These are phyloP conservation scores for Beauveria caledonica DNA, from an alignment of 2,329 filamentous ascomycete species.

Conservation along the genomic window DNA sequence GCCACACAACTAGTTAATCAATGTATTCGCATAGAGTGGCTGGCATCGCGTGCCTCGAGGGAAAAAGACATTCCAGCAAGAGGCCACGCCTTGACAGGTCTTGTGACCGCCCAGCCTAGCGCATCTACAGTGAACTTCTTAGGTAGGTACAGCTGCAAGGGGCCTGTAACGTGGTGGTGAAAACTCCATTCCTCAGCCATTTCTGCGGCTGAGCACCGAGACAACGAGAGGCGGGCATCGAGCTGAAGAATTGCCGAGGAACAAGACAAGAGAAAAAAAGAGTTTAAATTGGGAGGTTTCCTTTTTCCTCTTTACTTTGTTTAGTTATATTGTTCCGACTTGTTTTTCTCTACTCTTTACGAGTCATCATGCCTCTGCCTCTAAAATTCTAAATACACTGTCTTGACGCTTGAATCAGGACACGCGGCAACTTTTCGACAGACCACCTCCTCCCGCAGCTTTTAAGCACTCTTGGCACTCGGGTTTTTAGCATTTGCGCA, in stretches of 20 bases:
- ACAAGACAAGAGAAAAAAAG: background rate
- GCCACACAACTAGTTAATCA: background rate
- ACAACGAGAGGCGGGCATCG: background rate
- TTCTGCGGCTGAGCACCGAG: background rate
- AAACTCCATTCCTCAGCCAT: slow-evolving; percentile 1
- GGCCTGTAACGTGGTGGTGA: background rate
- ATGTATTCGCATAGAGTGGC: background rate
- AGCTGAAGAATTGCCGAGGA: background rate
- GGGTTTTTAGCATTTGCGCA: too few species aligned
- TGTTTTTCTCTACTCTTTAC: background rate
- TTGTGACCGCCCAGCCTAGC: background rate
- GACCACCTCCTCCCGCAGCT: too few species aligned
- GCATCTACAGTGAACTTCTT: background rate
- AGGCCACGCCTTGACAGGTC: background rate
- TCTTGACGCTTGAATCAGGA: too few species aligned
- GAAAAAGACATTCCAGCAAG: background rate
- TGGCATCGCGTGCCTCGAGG: background rate
- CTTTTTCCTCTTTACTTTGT: background rate
- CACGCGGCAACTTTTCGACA: too few species aligned
- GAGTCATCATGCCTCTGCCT: too few species aligned
- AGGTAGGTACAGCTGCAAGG: background rate
- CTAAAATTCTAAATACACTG: too few species aligned
- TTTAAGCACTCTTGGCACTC: too few species aligned
- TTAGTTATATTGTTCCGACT: background rate
- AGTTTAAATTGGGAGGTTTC: background rate